Base-by-base conservation (phyloP, 2,329 filamentous ascomycete genomes). In the Rhynchosporium agropyri region DNA sequence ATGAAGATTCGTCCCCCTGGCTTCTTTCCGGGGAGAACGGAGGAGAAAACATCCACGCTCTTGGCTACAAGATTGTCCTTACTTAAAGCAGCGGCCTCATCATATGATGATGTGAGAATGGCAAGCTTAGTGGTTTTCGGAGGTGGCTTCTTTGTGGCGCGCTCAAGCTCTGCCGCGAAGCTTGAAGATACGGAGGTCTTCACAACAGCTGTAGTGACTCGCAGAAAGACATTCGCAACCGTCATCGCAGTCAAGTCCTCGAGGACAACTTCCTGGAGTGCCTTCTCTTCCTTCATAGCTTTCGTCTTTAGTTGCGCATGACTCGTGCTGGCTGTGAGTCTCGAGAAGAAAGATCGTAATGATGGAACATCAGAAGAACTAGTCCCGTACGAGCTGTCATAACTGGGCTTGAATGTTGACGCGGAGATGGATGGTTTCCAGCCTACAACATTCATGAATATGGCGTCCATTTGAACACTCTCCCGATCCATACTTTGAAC, bases 91-190 rank as follows among this genome's bases (percentile, higher is more conserved):
- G 88, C 81, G 0, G 90, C 89, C 71, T 95, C 92, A 70, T 96
- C 91, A 73, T 94, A 96, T 0, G 94, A 96, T 20, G 94, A 92
- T 0, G 93, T 97, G 55, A 99, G 78, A 40, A 98, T 90, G 6
- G 94, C 89, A 31, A 99, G 84, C 58, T 87, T 91, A 0, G 95
- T 96, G 10, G 84, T 84, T 74, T 92, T 97, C 0, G 95, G 95
- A 0, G 96, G 95, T 2, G 93, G 91, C 73, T 99, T 99, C 78
- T 98, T 97, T 0, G 96, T 99, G 15, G 96, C 95, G 65, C 96
- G 86, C 77, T 98, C 92, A 10, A 99, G 84, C 74, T 99, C 96
- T 1, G 88, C 83, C 2, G 92, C 87, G 70, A 98, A 92, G 45
- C 82, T 85, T 36, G 84, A 78, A 26, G 84, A 81, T 0, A 97